Base-by-base conservation (phyloP, 257 asterid species). In the Anisodus acutangulus region DNA sequence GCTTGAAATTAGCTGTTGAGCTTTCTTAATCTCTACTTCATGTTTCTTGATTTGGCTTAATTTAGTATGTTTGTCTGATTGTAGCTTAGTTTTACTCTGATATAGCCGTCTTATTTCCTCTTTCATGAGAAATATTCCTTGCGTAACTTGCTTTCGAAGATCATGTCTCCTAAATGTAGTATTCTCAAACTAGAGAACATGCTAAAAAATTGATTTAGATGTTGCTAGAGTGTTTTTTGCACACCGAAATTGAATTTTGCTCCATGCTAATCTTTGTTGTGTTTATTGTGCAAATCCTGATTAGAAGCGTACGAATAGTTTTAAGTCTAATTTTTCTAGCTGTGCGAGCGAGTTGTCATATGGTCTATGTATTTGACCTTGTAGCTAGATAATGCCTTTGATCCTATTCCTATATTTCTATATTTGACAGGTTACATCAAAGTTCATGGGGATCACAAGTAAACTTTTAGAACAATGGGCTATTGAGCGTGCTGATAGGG, bases 391-490 rank as follows among this genome's bases (percentile, higher is more conserved):
- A 49, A 49, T 3, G 54, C 53, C 7, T 47, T 47, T 47, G 53
- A 47, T 47, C 10, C 53, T 47, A 2, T 51, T 31, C 35, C 35
- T 31, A 9, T 63, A 3, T 67, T 6, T 37, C 3, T 64, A 4
- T 5, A 4, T 13, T 57, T 31, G 17, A 45, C 85, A 87, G 89
- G 87, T 89, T 41, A 88, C 82, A 84, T 57, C 68, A 2, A 87
- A 84, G 86, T 82, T 87, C 54, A 85, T 54, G 64, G 90, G 84
- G 84, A 60, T 86, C 11, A 87, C 86, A 0, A 49, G 8, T 57
- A 88, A 66, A 54, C 88, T 83, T 6, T 83, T 85, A 58, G 85
- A 87, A 15, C 89, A 85, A 37, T 78, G 82, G 82, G 89, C 80
- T 1, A 79, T 16, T 22, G 85, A 62, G 83, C 83, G 58, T 8